These are phyloP conservation scores for Globisporangium camurandrum DNA, from an alignment of 352 stramenopile genomes.

Conservation along the genomic window DNA sequence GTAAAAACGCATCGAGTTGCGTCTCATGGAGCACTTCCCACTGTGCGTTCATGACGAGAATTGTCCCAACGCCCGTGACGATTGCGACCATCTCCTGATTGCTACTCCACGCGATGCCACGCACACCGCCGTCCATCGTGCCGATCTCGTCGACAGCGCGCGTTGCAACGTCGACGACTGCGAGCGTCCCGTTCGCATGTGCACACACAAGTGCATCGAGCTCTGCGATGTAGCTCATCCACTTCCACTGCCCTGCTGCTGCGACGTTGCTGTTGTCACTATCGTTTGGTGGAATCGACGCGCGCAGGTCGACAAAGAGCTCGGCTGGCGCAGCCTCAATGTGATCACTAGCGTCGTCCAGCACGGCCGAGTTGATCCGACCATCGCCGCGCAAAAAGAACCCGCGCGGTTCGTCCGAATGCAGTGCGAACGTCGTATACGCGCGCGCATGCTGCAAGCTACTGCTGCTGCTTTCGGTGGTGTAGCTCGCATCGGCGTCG, in stretches of 20 bases:
- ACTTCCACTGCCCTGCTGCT: slow-evolving; percentile 26
- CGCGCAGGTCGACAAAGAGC: slow-evolving; percentile 25
- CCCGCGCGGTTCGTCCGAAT: slow-evolving; percentile 20
- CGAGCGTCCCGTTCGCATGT: slow-evolving; percentile 36
- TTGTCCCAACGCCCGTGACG: slow-evolving; percentile 40
- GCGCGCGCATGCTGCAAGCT: not conserved
- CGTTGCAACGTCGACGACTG: slow-evolving; percentile 39
- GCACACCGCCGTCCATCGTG: slow-evolving; percentile 48
- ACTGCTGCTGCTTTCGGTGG: not conserved
- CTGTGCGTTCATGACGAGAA: slow-evolving; percentile 71
- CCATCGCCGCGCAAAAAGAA: slow-evolving; percentile 30
- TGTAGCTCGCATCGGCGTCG: not conserved
- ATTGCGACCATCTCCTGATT: slow-evolving; percentile 68
- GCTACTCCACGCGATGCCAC: slow-evolving; percentile 52
- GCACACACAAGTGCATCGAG: slow-evolving; percentile 52
- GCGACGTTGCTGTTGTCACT: not conserved
- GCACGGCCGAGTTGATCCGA: slow-evolving; percentile 22
- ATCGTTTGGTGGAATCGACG: slow-evolving; percentile 12
- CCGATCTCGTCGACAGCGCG: slow-evolving; percentile 57
- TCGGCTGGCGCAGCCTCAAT: slow-evolving; percentile 9
- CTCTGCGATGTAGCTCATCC: slow-evolving; percentile 59
- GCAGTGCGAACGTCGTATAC: slow-evolving; percentile 22
- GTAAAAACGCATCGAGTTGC: slow-evolving; percentile 28
- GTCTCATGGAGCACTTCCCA: slow-evolving; percentile 76
- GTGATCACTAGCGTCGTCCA: slow-evolving; percentile 15